Evolutionary conservation across 78 protist species (phyloP).

Genomic region (Trichosphaerium sp.): DNA sequence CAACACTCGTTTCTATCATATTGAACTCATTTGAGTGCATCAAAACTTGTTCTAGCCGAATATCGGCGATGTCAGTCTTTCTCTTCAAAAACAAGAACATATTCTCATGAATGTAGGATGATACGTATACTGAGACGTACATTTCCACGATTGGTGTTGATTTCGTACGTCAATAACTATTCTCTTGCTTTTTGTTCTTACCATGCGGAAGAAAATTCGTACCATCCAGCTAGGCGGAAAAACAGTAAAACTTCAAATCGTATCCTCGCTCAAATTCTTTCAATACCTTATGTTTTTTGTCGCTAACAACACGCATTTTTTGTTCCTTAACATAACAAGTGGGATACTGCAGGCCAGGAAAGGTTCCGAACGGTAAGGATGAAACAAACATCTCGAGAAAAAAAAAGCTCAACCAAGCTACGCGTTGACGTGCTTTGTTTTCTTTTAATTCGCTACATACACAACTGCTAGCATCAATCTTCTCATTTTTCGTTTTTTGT

Average conservation of each 20-base stretch:
- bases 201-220: constrained; percentile 90
- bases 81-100: too few relatives aligned
- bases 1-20: too few relatives aligned
- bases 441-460: too few relatives aligned
- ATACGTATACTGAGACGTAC: constrained; percentile 93
- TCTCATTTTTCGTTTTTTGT: background rate
- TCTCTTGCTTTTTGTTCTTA: too few relatives aligned
- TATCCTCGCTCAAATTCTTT: background rate
- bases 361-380: constrained; percentile 94
- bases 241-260: constrained; percentile 80
- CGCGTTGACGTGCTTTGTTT: background rate
- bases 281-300: background rate
- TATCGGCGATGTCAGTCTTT: too few relatives aligned
- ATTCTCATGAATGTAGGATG: too few relatives aligned
- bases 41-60: too few relatives aligned
- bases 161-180: constrained; percentile 52
- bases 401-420: background rate
- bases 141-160: constrained; percentile 96
- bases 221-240: constrained; percentile 87
- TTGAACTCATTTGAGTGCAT: too few relatives aligned
- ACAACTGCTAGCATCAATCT: background rate
- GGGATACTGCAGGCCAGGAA: constrained; percentile 93
- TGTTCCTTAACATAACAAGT: too few relatives aligned
- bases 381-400: constrained; percentile 52
- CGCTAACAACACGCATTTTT: too few relatives aligned